Evolutionary conservation across 805 yeast genomes (phyloP).

Genomic region (Metschnikowia cubensis): DNA sequence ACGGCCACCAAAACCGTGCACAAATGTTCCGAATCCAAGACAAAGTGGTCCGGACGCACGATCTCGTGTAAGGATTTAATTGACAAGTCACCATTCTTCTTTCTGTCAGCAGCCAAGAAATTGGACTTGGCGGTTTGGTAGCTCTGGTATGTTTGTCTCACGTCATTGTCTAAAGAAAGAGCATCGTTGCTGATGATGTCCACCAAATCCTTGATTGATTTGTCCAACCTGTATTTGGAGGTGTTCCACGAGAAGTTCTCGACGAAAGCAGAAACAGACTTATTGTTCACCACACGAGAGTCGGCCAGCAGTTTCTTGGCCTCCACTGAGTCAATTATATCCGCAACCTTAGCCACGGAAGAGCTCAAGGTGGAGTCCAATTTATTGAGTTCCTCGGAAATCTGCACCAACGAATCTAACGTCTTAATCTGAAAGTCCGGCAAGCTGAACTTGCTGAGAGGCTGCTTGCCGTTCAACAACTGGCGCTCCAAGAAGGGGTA

Average conservation of each 20-base stretch:
- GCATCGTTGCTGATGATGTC: conserved; percentile 71
- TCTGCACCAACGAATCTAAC: conserved; percentile 83
- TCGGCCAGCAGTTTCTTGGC: conserved; percentile 21
- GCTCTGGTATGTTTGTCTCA: conserved; percentile 65
- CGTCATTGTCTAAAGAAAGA: conserved; percentile 77
- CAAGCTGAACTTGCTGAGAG: conserved; percentile 53
- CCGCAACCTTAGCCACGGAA: conserved; percentile 72
- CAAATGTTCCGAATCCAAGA: conserved; percentile 79
- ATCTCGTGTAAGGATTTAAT: conserved; percentile 87
- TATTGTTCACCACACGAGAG: conserved; percentile 39
- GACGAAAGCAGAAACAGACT: conserved; percentile 56
- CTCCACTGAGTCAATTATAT: conserved; percentile 50
- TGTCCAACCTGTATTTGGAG: conserved; percentile 80
- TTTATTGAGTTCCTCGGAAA: conserved; percentile 84
- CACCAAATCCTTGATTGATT: conserved; percentile 73
- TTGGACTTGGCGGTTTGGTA: conserved; percentile 83
- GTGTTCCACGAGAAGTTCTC: conserved; percentile 84
- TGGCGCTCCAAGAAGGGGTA: conserved; percentile 52
- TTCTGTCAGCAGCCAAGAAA: conserved; percentile 83
- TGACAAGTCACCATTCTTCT: conserved; percentile 88
- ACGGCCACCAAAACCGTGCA: conserved; percentile 85
- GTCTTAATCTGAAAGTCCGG: conserved; percentile 95
- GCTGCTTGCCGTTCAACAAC: conserved; percentile 55
- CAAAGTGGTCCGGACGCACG: conserved; percentile 79
- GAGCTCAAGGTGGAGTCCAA: conserved; percentile 72